phyloP scores from a whole-genome alignment of 1,284 basidiomycete genomes.

The Pseudomicrostroma phylloplanum region DNA sequence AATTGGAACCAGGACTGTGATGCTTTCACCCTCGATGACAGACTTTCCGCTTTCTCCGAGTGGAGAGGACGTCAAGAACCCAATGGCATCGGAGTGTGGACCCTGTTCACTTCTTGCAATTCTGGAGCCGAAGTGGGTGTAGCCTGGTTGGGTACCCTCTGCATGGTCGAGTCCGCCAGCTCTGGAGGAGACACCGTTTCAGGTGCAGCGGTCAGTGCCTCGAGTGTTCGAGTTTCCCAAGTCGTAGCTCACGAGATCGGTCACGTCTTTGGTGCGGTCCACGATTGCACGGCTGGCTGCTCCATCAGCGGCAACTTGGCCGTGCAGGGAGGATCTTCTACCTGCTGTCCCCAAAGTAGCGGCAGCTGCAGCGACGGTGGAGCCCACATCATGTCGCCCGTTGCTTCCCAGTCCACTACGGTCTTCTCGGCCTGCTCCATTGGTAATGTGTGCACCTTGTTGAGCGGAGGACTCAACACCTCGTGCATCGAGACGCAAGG shows the following conservation, averaged over 20 bases:
- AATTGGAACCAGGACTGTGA: slow-evolving; percentile 51
- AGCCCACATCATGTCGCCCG: slow-evolving; percentile 20
- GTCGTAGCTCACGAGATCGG: slow-evolving; percentile 79
- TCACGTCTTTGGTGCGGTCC: slow-evolving; percentile 84
- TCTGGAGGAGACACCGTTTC: slow-evolving; percentile 60
- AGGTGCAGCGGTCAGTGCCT: slow-evolving; percentile 77
- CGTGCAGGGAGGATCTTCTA: slow-evolving; percentile 25
- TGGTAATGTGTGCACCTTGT: slow-evolving; percentile 68
- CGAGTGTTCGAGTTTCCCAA: slow-evolving; percentile 61
- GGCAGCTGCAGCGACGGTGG: slow-evolving; percentile 62
- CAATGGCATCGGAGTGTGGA: slow-evolving; percentile 76
- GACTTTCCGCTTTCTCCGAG: slow-evolving; percentile 71
- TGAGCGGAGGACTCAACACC: slow-evolving; percentile 50
- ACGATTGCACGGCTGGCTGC: slow-evolving; percentile 61
- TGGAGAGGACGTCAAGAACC: slow-evolving; percentile 71
- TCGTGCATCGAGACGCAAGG: slow-evolving; percentile 41
- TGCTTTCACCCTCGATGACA: slow-evolving; percentile 58
- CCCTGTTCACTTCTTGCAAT: slow-evolving; percentile 79
- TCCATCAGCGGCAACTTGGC: slow-evolving; percentile 52
- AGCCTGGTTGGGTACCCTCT: slow-evolving; percentile 61
- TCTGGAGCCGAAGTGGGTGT: slow-evolving; percentile 80
- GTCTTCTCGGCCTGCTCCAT: slow-evolving; percentile 59
- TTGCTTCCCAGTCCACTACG: slow-evolving; percentile 6
- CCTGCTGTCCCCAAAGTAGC: slow-evolving; percentile 68
- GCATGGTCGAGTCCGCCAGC: slow-evolving; percentile 53